Evolutionary conservation across 768 basidiomycete genomes (phyloP), one percentile per base, ranked within the genome.

Genomic region (Lentinula sp.): DNA sequence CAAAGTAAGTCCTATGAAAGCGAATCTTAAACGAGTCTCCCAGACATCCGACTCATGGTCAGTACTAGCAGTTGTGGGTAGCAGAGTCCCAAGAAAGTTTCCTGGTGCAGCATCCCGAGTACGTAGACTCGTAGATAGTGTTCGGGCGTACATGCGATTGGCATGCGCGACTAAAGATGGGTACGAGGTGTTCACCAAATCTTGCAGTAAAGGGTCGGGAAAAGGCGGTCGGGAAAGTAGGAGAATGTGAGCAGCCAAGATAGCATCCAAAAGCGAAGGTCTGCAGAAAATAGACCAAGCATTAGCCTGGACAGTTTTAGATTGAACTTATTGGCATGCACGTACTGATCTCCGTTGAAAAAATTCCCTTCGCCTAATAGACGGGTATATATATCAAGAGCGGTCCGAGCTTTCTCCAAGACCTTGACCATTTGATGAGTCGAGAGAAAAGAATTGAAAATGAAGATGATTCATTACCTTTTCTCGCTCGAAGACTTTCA

Each of bases 221-320:
- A 85, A 86, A 41, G 83, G 80, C 5, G 86, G 81, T 49, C 80
- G 71, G 3, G 78, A 62, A 3, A 92, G 72, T 36, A 91, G 75
- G 36, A 90, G 77, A 32, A 87, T 74, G 63, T 91, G 87, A 6
- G 90, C 81, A 16, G 91, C 87, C 18, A 92, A 72, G 41, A 84
- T 68, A 23, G 88, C 69, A 63, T 93, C 91, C 16, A 91, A 70
- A 4, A 80, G 78, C 1, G 87, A 84, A 12, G 80, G 79, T 50
- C 90, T 93, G 57, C 18, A 2, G 16, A 2, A 43, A n/a, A 43
- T 12, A 39, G 20, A n/a, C 23, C 33, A 55, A 41, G 53, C 13
- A 12, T 18, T 6, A 37, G 37, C 10, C n/a, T n/a, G 18, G 1
- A 20, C 18, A 33, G 4, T 16, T 4, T 12, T 32, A n/a, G 5